A percentile compares a stretch with the other conserved stretches of the same genome.
Evolutionary conservation across 2,329 filamentous ascomycete species (phyloP).

Genomic region (Fusarium haematococcum): DNA sequence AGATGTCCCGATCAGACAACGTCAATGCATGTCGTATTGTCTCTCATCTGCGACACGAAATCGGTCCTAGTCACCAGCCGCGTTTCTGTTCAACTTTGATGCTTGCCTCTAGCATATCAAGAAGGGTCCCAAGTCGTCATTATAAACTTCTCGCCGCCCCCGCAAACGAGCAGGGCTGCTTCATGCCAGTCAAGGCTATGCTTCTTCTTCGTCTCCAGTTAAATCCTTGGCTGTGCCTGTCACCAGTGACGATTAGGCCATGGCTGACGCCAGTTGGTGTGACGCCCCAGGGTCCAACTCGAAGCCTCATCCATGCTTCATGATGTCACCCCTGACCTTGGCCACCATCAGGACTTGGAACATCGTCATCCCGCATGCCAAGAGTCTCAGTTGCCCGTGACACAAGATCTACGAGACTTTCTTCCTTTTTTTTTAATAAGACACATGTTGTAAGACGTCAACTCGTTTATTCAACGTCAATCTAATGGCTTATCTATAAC

Average conservation of each 20-base stretch:
- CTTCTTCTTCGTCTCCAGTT: neutral
- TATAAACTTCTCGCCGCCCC: constrained; percentile 16
- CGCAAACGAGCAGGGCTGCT: neutral
- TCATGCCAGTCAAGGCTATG: neutral
- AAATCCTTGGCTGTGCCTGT: neutral
- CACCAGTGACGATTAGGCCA: neutral
- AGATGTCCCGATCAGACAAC: neutral
- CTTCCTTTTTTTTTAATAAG: neutral
- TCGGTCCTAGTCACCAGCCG: neutral
- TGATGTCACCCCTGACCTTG: constrained; percentile 44
- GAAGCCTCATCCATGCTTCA: constrained; percentile 13
- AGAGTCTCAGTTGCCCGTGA: neutral
- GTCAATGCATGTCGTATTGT: neutral
- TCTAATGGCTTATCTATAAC: neutral
- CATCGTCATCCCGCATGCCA: constrained; percentile 27
- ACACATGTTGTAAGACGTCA: neutral
- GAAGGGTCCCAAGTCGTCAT: neutral
- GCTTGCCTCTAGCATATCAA: neutral
- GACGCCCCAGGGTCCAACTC: constrained; percentile 22
- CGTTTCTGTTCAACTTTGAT: neutral
- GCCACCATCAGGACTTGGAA: constrained; percentile 1
- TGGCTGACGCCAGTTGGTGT: constrained; percentile 23
- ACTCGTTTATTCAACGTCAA: neutral
- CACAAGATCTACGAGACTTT: neutral
- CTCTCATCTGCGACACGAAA: neutral